phyloP scores from a whole-genome alignment of 1,139 yeast genomes.

The Meyerozyma elateridarum region DNA sequence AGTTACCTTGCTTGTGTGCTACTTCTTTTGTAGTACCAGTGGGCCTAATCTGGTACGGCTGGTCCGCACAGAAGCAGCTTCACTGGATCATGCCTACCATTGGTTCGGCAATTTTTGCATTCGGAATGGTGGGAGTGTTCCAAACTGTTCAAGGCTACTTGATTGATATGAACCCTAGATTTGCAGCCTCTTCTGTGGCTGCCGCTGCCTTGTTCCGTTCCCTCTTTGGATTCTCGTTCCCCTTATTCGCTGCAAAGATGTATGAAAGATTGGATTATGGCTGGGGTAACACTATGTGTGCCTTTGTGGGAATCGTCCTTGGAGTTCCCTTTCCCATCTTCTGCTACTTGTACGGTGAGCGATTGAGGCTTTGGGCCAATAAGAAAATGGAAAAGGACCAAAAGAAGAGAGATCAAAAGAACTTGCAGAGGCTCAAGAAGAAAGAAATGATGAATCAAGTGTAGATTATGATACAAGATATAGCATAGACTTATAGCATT shows the following conservation, averaged over 20 bases:
- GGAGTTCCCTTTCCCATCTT: constrained; percentile 45
- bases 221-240: constrained; percentile 40
- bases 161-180: constrained; percentile 42
- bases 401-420: constrained; percentile 27
- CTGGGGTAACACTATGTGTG: constrained; percentile 46
- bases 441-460: no score
- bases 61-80: constrained; percentile 38
- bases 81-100: constrained; percentile 47
- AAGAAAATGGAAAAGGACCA: constrained; percentile 30
- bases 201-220: constrained; percentile 46
- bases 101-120: constrained; percentile 41
- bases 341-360: constrained; percentile 38
- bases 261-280: constrained; percentile 37
- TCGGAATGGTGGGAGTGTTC: constrained; percentile 42
- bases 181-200: constrained; percentile 43
- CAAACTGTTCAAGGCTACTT: constrained; percentile 40
- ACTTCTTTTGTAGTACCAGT: constrained; percentile 34
- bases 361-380: constrained; percentile 34
- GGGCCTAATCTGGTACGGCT: constrained; percentile 44
- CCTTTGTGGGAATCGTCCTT: constrained; percentile 31
- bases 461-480: no score
- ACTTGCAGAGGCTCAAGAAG: constrained; percentile 24
- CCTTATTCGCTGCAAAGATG: constrained; percentile 39
- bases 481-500: no score
- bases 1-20: constrained; percentile 38